A percentile compares a stretch with the other conserved stretches of the same genome.
phyloP scores from a whole-genome alignment of 2,329 filamentous ascomycete genomes.

The Colletotrichum spinosum region DNA sequence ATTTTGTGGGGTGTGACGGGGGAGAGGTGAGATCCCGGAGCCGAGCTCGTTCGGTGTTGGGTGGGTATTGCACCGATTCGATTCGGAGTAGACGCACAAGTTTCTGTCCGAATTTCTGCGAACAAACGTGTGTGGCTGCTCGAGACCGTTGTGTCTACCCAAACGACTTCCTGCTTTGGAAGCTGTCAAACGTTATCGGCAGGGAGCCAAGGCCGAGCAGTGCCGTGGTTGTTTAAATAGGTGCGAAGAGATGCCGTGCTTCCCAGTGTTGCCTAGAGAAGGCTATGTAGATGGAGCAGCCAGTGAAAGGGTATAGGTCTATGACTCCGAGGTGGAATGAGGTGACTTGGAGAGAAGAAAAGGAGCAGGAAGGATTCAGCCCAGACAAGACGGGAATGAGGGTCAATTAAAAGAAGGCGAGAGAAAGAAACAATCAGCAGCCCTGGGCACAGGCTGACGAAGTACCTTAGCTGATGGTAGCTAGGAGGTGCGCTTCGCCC shows the following conservation, averaged over 20 bases:
- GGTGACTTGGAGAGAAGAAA: constrained; percentile 1
- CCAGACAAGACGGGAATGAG: constrained; percentile 25
- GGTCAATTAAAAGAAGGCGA: constrained; percentile 22
- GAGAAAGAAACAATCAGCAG: constrained; percentile 1
- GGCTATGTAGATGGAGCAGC: no score
- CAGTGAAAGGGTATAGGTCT: not conserved
- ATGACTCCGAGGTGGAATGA: not conserved
- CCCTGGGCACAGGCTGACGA: not conserved
- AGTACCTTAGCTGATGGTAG: not conserved
- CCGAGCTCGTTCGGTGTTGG: constrained; percentile 11
- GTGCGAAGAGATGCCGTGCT: no score
- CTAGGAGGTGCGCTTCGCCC: no score
- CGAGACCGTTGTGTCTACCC: not conserved
- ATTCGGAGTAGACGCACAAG: constrained; percentile 25
- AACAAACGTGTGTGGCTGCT: not conserved
- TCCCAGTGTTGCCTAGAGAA: no score
- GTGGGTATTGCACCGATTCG: constrained; percentile 14
- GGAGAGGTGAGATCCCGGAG: constrained; percentile 15
- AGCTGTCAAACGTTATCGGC: constrained; percentile 2
- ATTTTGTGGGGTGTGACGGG: constrained; percentile 24
- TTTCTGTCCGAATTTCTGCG: constrained; percentile 8
- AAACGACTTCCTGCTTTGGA: constrained; percentile 26
- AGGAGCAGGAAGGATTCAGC: not conserved
- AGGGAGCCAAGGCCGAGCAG: not conserved
- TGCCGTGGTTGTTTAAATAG: no score